Evolutionary conservation across 805 yeast genomes (phyloP).

Genomic region (Yamadazyma phyllophila): DNA sequence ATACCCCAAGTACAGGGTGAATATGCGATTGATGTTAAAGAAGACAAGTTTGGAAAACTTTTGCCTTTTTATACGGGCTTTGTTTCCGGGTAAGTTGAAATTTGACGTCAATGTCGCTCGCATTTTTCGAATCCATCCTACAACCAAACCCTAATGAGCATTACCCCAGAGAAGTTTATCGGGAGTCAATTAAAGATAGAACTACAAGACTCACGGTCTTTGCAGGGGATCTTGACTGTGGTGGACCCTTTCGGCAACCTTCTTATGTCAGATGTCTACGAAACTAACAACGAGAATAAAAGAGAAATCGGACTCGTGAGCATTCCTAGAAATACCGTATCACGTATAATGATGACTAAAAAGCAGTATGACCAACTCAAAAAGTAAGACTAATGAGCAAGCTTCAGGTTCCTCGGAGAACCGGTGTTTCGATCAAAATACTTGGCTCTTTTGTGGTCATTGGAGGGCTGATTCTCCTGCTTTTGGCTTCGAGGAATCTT

Average conservation of each 20-base stretch:
- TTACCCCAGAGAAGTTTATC: slow-evolving; percentile 25
- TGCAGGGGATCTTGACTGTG: slow-evolving; percentile 40
- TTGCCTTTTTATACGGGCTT: slow-evolving; percentile 3
- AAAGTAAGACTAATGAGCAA: background rate
- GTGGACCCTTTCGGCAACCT: slow-evolving; percentile 45
- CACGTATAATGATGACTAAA: slow-evolving; percentile 23
- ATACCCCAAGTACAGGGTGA: slow-evolving; percentile 27
- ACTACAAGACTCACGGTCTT: slow-evolving; percentile 28
- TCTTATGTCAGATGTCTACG: slow-evolving; percentile 33
- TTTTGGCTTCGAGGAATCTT: slow-evolving; percentile 5
- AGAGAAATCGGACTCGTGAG: slow-evolving; percentile 55
- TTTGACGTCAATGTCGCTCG: background rate
- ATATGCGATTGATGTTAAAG: slow-evolving; percentile 38
- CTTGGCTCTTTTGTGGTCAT: background rate
- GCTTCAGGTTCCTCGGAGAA: background rate
- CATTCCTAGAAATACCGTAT: slow-evolving; percentile 43
- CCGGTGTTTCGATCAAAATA: background rate
- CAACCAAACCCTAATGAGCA: background rate
- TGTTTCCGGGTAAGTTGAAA: slow-evolving; percentile 12
- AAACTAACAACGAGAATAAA: slow-evolving; percentile 22
- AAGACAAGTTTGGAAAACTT: slow-evolving; percentile 6
- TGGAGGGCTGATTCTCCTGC: background rate
- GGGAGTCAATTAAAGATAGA: slow-evolving; percentile 29
- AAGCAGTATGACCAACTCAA: slow-evolving; percentile 6
- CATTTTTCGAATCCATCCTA: background rate